A percentile compares a stretch with the other conserved stretches of the same genome.
phyloP scores from a whole-genome alignment of 2,329 filamentous ascomycete species.

The Microthyrium microscopicum region DNA sequence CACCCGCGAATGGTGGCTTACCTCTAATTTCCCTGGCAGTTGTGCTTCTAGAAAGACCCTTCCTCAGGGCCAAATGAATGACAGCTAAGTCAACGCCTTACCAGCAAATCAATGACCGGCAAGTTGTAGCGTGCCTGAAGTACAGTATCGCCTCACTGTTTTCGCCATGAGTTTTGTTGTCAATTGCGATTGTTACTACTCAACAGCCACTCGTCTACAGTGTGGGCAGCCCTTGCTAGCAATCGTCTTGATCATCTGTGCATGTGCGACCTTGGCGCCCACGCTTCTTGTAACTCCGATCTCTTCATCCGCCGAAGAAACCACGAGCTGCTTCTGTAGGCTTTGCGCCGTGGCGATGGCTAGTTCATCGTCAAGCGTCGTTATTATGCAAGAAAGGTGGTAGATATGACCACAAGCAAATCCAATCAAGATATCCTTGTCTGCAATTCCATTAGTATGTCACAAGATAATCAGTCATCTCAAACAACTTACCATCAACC shows the following conservation, averaged over 20 bases:
- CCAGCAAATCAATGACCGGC: too few species aligned
- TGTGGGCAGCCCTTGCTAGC: constrained; percentile 49
- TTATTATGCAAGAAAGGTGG: constrained; percentile 53
- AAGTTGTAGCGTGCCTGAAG: too few species aligned
- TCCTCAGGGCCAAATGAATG: too few species aligned
- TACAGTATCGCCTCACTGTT: too few species aligned
- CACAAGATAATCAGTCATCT: constrained; percentile 1
- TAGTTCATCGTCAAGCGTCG: constrained; percentile 22
- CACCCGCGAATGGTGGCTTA: too few species aligned
- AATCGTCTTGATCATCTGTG: constrained; percentile 57
- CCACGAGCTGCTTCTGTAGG: constrained; percentile 24
- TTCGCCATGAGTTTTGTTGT: too few species aligned
- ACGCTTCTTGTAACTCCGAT: constrained; percentile 44
- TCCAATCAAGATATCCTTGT: constrained; percentile 57
- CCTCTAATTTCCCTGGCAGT: too few species aligned
- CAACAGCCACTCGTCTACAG: constrained; percentile 21
- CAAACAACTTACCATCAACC: constrained; percentile 19
- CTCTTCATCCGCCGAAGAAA: constrained; percentile 23
- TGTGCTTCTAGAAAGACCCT: too few species aligned
- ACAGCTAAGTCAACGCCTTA: too few species aligned
- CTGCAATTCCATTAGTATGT: constrained; percentile 16
- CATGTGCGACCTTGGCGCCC: constrained; percentile 75
- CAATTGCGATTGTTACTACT: constrained; percentile 7
- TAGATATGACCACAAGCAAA: constrained; percentile 74
- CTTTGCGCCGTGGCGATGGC: constrained; percentile 24